These are phyloP conservation scores for Sclerotinia trifoliorum DNA, from an alignment of 2,329 filamentous ascomycete species.

Conservation along the genomic window DNA sequence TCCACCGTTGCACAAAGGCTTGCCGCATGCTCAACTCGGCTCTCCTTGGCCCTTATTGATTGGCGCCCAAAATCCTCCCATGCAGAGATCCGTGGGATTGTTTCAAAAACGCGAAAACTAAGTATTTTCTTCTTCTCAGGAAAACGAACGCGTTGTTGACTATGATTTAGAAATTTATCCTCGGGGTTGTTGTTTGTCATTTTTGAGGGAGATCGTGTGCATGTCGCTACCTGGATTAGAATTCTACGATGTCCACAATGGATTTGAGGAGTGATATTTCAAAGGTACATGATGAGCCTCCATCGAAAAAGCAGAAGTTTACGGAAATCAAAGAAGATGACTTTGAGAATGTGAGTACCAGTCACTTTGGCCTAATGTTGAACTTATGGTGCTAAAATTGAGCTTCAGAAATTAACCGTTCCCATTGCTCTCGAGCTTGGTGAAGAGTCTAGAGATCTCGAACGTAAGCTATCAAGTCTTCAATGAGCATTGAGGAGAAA, in stretches of 20 bases:
- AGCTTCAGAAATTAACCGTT: background rate
- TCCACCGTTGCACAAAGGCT: background rate
- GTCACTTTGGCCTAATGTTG: background rate
- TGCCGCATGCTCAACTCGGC: constrained; percentile 6
- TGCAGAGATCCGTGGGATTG: background rate
- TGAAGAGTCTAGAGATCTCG: background rate
- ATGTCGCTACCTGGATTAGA: background rate
- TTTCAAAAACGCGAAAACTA: background rate
- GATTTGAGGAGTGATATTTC: background rate
- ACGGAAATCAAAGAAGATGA: background rate
- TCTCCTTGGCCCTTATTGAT: background rate
- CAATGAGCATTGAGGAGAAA: too few relatives aligned
- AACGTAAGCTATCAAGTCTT: background rate
- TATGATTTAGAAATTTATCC: background rate
- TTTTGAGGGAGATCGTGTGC: background rate
- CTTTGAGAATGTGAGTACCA: background rate
- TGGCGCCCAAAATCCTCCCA: background rate
- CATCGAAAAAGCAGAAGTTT: background rate
- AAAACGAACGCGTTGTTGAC: too few relatives aligned
- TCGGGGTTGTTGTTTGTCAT: background rate
- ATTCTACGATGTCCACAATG: background rate
- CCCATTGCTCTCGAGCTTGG: constrained; percentile 3
- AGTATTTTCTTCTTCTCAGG: too few relatives aligned
- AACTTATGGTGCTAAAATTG: background rate
- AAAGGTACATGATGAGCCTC: background rate